phyloP scores from a whole-genome alignment of 768 basidiomycete species.

The Dacryopinax spathularia region DNA sequence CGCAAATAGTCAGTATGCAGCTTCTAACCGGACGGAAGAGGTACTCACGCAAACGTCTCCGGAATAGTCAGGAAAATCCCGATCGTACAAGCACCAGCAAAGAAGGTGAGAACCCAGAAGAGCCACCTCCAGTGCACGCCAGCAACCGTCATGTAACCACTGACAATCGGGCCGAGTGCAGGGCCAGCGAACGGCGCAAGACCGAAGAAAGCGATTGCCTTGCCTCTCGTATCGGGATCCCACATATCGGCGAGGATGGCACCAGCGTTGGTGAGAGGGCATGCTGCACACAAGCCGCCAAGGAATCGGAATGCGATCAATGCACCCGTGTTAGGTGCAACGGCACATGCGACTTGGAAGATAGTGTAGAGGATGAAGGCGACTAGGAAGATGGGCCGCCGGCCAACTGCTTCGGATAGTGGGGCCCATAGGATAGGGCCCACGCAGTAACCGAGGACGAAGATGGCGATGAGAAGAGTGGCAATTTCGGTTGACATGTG shows the following conservation, averaged over 20 bases:
- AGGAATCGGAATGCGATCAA: not conserved
- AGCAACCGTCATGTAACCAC: slow-evolving; percentile 22
- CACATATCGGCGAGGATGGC: slow-evolving; percentile 17
- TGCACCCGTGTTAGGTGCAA: not conserved
- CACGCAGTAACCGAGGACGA: slow-evolving; percentile 16
- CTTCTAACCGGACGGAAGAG: slow-evolving; percentile 10
- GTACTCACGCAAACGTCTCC: slow-evolving; percentile 14
- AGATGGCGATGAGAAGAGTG: slow-evolving; percentile 12
- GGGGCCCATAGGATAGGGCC: slow-evolving; percentile 19
- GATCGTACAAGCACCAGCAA: slow-evolving; percentile 13
- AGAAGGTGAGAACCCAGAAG: slow-evolving; percentile 25
- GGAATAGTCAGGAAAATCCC: slow-evolving; percentile 12
- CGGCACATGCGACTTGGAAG: slow-evolving; percentile 2
- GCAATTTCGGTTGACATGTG: not conserved
- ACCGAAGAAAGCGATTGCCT: not conserved
- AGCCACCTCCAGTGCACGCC: slow-evolving; percentile 23
- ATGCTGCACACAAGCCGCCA: slow-evolving; percentile 9
- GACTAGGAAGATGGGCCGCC: slow-evolving; percentile 9
- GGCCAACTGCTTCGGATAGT: slow-evolving; percentile 14
- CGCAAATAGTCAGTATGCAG: slow-evolving; percentile 13
- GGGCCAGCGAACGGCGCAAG: slow-evolving; percentile 28
- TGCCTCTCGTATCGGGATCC: slow-evolving; percentile 9
- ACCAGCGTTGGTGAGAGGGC: slow-evolving; percentile 16
- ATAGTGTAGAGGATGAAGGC: slow-evolving; percentile 8
- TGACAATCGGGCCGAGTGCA: slow-evolving; percentile 24